Conservation (phyloP, 768 basidiomycete species). For the Tubosaeta brunneosetosa region DNA sequence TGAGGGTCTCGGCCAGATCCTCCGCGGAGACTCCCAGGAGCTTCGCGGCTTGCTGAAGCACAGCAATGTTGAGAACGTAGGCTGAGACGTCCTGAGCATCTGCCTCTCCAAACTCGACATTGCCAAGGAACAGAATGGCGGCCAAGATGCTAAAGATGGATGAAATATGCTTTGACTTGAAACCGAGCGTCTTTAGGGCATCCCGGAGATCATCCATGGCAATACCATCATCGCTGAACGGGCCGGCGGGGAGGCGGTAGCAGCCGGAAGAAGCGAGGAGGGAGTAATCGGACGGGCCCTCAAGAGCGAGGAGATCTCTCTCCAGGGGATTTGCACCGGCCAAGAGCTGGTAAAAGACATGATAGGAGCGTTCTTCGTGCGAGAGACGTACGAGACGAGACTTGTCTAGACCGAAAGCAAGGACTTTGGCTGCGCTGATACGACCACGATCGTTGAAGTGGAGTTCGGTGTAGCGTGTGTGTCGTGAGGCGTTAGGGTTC, state of each 20-base stretch:
- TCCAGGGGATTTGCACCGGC: conserved; percentile 55
- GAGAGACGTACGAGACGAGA: conserved; percentile 48
- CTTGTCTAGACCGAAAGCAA: conserved; percentile 63
- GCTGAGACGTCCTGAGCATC: conserved; percentile 53
- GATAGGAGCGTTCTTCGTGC: conserved; percentile 60
- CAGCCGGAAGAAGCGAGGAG: conserved; percentile 56
- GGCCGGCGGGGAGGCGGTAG: conserved; percentile 60
- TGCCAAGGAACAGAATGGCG: conserved; percentile 54
- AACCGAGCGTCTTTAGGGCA: conserved; percentile 52
- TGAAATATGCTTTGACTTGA: conserved; percentile 55
- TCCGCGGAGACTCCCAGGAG: conserved; percentile 52
- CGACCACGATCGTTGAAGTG: conserved; percentile 56
- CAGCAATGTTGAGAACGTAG: conserved; percentile 40
- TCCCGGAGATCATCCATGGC: conserved; percentile 55
- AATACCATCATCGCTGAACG: conserved; percentile 56
- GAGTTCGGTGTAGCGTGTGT: conserved; percentile 55
- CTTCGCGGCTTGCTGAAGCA: conserved; percentile 46
- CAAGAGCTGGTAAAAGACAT: conserved; percentile 63
- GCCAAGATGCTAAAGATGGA: conserved; percentile 51
- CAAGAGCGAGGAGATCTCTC: conserved; percentile 48
- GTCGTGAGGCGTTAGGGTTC: conserved; percentile 62
- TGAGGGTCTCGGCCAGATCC: conserved; percentile 50
- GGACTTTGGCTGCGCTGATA: conserved; percentile 51
- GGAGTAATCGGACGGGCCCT: conserved; percentile 55
- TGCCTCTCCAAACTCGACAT: conserved; percentile 53